Percentiles rank a stretch among this genome's conserved stretches.
These are phyloP conservation scores for Pisolithus microcarpus DNA, from an alignment of 768 basidiomycete species.

Conservation along the genomic window DNA sequence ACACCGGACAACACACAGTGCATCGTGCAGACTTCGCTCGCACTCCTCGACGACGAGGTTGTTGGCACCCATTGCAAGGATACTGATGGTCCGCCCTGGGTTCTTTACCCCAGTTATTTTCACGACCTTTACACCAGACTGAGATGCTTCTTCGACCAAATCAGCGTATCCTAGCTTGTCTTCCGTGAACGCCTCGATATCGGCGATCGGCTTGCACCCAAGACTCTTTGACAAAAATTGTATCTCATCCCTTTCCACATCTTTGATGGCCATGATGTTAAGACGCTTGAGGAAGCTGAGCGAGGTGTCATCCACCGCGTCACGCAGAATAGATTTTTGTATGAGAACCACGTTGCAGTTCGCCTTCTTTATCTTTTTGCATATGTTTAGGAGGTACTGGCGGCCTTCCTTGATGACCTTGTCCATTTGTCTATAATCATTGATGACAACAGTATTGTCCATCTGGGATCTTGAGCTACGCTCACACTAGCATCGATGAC, in stretches of 20 bases:
- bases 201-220: constrained; percentile 93
- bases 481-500: not conserved
- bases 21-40: constrained; percentile 96
- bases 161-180: constrained; percentile 98
- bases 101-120: constrained; percentile 93
- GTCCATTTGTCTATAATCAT: constrained; percentile 99
- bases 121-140: constrained; percentile 83
- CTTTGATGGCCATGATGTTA: constrained; percentile 93
- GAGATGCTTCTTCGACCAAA: constrained; percentile 81
- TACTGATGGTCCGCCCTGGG: constrained; percentile 88
- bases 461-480: constrained; percentile 47
- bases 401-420: constrained; percentile 99
- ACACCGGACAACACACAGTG: constrained; percentile 97
- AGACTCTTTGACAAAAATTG: constrained; percentile 93
- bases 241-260: constrained; percentile 97
- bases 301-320: constrained; percentile 97
- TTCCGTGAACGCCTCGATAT: constrained; percentile 95
- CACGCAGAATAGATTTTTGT: constrained; percentile 98
- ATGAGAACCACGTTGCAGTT: constrained; percentile 98
- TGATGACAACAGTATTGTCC: constrained; percentile 99
- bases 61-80: constrained; percentile 93
- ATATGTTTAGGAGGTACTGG: constrained; percentile 93
- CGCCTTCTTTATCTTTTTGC: constrained; percentile 99
- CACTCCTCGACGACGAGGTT: constrained; percentile 92
- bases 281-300: constrained; percentile 96